Evolutionary conservation across 176 grass and related monocot species (phyloP).

Genomic region (Triticum turgidum): DNA sequence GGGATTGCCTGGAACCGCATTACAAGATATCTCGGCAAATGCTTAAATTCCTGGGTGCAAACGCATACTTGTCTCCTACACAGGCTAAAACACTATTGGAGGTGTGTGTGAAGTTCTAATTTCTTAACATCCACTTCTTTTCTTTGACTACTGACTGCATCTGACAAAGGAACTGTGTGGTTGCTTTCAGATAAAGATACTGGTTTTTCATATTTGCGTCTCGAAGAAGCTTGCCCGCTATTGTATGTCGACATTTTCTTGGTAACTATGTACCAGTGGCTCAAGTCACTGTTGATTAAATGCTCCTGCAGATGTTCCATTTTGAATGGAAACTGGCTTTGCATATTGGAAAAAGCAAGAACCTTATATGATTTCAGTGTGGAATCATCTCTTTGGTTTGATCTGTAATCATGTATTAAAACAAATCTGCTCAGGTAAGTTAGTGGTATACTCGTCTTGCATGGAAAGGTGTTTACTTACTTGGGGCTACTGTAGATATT

Average conservation of each 20-base stretch:
- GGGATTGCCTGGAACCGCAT: too few relatives aligned
- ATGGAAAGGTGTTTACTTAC: not conserved
- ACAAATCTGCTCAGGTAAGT: not conserved
- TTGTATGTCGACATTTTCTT: conserved; percentile 64
- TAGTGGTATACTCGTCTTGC: not conserved
- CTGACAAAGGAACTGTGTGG: conserved; percentile 13
- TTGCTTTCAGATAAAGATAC: conserved; percentile 67
- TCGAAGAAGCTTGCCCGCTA: conserved; percentile 75
- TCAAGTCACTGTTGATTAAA: not conserved
- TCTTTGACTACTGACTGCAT: not conserved
- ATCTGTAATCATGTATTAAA: not conserved
- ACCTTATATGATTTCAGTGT: not conserved
- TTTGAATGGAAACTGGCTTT: conserved; percentile 1
- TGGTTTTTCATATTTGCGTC: conserved; percentile 77
- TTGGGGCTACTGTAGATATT: not conserved
- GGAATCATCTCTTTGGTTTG: not conserved
- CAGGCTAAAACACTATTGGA: conserved; percentile 81
- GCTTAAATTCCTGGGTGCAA: conserved; percentile 96
- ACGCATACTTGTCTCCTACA: conserved; percentile 62
- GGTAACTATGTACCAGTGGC: not conserved
- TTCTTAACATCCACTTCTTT: conserved; percentile 6
- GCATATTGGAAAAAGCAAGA: conserved; percentile 26
- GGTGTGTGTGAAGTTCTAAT: conserved; percentile 38
- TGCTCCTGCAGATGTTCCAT: conserved; percentile 4
- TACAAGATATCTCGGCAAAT: conserved; percentile 37